phyloP scores from a whole-genome alignment of 2,329 filamentous ascomycete genomes.

The Graphilbum sp. region DNA sequence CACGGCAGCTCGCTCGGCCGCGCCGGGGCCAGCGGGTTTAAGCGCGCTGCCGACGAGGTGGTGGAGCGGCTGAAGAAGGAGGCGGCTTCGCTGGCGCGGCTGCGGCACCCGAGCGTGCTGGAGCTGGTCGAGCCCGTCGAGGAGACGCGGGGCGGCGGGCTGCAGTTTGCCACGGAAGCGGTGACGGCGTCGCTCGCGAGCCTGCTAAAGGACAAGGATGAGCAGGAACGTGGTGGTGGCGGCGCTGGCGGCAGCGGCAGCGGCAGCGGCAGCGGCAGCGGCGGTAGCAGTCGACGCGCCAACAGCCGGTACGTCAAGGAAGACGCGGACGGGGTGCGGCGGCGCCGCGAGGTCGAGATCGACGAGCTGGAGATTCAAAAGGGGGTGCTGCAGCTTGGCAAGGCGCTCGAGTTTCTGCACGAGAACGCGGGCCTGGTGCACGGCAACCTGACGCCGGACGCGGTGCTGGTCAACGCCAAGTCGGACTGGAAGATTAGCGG shows the following conservation, averaged over 20 bases:
- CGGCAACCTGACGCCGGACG: conserved; percentile 85
- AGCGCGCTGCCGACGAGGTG: conserved; percentile 74
- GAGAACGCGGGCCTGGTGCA: conserved; percentile 47
- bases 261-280: conserved; percentile 20
- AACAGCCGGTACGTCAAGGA: conserved; percentile 64
- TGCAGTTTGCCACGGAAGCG: conserved; percentile 91
- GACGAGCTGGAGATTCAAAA: conserved; percentile 98
- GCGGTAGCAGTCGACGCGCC: conserved; percentile 47
- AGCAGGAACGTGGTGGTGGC: conserved; percentile 51
- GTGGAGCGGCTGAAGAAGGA: conserved; percentile 84
- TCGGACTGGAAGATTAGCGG: conserved; percentile 98
- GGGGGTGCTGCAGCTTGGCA: conserved; percentile 63
- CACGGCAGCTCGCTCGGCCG: conserved; percentile 42
- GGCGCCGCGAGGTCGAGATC: conserved; percentile 72
- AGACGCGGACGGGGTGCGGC: conserved; percentile 55
- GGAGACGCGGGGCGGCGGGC: conserved; percentile 74
- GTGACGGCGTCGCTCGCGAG: conserved; percentile 79
- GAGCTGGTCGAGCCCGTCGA: conserved; percentile 92
- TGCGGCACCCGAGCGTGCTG: conserved; percentile 81
- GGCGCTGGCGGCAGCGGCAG: conserved; percentile 16
- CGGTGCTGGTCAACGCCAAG: conserved; percentile 89
- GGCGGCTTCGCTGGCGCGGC: conserved; percentile 69
- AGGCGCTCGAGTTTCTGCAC: conserved; percentile 14
- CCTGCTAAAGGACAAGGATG: conserved; percentile 74
- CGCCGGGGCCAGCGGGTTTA: conserved; percentile 52